Evolutionary conservation across 176 grass and related monocot genomes (phyloP), one percentile per base, ranked within the genome.

Genomic region (Saccharum officinarum): DNA sequence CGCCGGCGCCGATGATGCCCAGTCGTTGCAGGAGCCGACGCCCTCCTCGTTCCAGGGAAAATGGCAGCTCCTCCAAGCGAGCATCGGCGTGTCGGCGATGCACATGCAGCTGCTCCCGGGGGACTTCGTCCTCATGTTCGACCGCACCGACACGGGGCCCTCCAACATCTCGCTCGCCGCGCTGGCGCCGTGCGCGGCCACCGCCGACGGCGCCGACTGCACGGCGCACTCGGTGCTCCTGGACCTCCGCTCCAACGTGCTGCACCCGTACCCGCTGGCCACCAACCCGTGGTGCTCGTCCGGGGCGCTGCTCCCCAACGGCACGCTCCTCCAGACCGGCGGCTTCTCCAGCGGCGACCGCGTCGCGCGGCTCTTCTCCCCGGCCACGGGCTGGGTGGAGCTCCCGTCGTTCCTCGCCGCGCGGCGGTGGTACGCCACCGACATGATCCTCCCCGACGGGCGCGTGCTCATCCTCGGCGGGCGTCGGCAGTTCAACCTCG

Each of bases 211-310:
- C 57, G 74, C 2, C 8, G 95, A 95, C 77, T 98, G 93, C 91
- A 93, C 91, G 15, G 93, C 93, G 5, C 91, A 95, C 77, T 95
- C 95, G 6, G 89, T 93, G 68, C 91, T 95, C 40, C 73, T 76
- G 0, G 73, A 76, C 73, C 47, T 76, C 5, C 73, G 47, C 31
- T 37, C 73, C 73, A 81, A 81, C 31, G n/a, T 30, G 67, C 44
- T 90, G 37, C 87, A 77, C 33, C 91, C 95, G 8, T 92, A 95
- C 67, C 83, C 83, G 5, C 80, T 95, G 14, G 69, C 89, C 77
- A 90, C 91, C 61, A 92, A 98, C 72, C 93, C 91, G 0, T 98
- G 93, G 96, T 98, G 96, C 85, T 98, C 96, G 18, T 98, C 93
- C 1, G 96, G 87, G 0, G 72, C 87, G 22, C 91, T 98, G 6